Conservation (phyloP, 495 filamentous ascomycete genomes). For the Neurospora sp. region DNA sequence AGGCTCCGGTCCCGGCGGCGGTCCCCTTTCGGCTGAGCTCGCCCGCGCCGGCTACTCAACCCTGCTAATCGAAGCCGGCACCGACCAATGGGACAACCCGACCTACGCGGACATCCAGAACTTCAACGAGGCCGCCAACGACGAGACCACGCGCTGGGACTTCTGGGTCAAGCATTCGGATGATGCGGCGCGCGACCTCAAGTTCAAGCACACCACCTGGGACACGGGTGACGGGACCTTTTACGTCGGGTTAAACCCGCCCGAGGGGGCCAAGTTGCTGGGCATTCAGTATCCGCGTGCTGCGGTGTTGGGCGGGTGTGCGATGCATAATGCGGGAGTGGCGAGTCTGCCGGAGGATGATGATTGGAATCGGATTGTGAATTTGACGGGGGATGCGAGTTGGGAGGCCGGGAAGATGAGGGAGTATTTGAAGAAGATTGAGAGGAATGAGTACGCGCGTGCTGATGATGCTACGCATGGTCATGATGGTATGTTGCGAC, state of each 20-base stretch:
- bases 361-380: conserved; percentile 36
- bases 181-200: conserved; percentile 29
- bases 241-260: conserved; percentile 37
- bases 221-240: conserved; percentile 34
- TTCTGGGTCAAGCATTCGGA: conserved; percentile 43
- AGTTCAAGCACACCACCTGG: conserved; percentile 37
- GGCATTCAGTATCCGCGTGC: conserved; percentile 40
- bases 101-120: conserved; percentile 30
- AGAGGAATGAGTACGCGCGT: conserved; percentile 33
- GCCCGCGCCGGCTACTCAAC: conserved; percentile 50
- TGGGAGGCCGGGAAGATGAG: conserved; percentile 39
- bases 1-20: conserved; percentile 55
- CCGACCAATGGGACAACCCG: conserved; percentile 45
- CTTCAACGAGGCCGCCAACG: conserved; percentile 36
- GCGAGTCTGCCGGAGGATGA: conserved; percentile 31
- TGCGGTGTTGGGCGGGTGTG: conserved; percentile 37
- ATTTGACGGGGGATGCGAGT: conserved; percentile 34
- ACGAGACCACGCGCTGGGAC: conserved; percentile 39
- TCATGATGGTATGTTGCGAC: conserved; percentile 17
- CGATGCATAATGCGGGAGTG: conserved; percentile 40
- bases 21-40: conserved; percentile 51
- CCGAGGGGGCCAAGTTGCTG: conserved; percentile 29
- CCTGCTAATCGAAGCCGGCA: conserved; percentile 54
- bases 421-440: conserved; percentile 32
- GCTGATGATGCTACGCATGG: conserved; percentile 31